These are phyloP conservation scores for Backusella psychrophila DNA, from an alignment of 192 early-diverging fungal genomes.

Conservation along the genomic window DNA sequence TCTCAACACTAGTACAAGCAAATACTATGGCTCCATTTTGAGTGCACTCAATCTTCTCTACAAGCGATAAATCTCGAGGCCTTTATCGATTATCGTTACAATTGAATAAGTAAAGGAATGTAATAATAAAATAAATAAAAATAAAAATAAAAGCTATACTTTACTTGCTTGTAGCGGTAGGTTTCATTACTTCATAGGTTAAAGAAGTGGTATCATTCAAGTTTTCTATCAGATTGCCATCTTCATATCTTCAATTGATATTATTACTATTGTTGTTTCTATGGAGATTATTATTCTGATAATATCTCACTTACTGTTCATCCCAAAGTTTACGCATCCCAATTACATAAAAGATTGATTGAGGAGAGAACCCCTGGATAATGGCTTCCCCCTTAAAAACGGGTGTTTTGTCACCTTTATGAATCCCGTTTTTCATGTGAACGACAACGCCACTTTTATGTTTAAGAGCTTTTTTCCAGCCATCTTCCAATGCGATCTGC, in stretches of 20 bases:
- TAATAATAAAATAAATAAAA: not conserved
- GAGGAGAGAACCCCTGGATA: slow-evolving; percentile 47
- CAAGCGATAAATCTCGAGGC: slow-evolving; percentile 40
- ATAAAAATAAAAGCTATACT: slow-evolving; percentile 13
- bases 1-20: slow-evolving; percentile 50
- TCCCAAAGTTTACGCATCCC: slow-evolving; percentile 57
- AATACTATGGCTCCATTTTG: slow-evolving; percentile 52
- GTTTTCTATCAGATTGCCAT: slow-evolving; percentile 38
- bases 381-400: slow-evolving; percentile 51
- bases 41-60: slow-evolving; percentile 47
- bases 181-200: slow-evolving; percentile 46
- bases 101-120: not conserved
- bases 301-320: slow-evolving; percentile 38
- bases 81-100: slow-evolving; percentile 8
- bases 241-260: slow-evolving; percentile 31
- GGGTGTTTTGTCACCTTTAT: slow-evolving; percentile 44
- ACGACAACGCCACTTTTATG: slow-evolving; percentile 53
- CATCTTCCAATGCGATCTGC: slow-evolving; percentile 35
- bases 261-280: not conserved
- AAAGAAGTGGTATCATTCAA: slow-evolving; percentile 39
- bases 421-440: slow-evolving; percentile 41
- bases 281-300: not conserved
- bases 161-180: slow-evolving; percentile 34
- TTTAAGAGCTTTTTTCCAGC: slow-evolving; percentile 54
- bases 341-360: slow-evolving; percentile 55